Percentiles rank a stretch among this genome's conserved stretches.
Evolutionary conservation across 148 eudicot species (phyloP).

Genomic region (Camellia sinensis): DNA sequence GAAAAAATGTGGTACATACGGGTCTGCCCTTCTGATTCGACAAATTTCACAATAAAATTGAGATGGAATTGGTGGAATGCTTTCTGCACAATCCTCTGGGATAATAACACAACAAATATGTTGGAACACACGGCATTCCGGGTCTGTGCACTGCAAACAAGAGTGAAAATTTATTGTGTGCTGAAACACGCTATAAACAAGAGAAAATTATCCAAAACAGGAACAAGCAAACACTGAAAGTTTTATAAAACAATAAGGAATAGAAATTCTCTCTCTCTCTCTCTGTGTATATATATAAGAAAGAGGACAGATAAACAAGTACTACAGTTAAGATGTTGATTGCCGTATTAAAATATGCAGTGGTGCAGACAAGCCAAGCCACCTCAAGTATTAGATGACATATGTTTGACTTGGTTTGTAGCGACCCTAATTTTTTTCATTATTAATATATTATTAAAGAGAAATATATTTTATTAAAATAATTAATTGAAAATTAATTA

Average conservation of each 20-base stretch:
- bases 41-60: conserved; percentile 67
- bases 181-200: background rate
- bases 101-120: conserved; percentile 69
- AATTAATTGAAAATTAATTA: too few species aligned
- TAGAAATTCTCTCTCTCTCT: background rate
- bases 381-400: background rate
- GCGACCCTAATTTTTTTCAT: background rate
- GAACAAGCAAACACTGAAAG: background rate
- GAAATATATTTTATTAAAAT: too few species aligned
- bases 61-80: conserved; percentile 25
- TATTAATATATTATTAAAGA: too few species aligned
- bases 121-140: conserved; percentile 72
- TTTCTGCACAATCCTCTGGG: conserved; percentile 57
- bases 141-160: conserved; percentile 68
- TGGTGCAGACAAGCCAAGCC: background rate
- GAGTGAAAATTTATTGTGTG: background rate
- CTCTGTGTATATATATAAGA: background rate
- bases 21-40: conserved; percentile 86
- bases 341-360: background rate
- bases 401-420: too few species aligned
- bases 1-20: conserved; percentile 48
- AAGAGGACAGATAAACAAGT: background rate
- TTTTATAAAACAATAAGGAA: background rate
- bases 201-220: too few species aligned
- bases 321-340: background rate